Percentiles rank a stretch among this genome's conserved stretches.
Evolutionary conservation across 2,329 filamentous ascomycete species (phyloP).

Genomic region (Fusarium pseudoanthophilum): DNA sequence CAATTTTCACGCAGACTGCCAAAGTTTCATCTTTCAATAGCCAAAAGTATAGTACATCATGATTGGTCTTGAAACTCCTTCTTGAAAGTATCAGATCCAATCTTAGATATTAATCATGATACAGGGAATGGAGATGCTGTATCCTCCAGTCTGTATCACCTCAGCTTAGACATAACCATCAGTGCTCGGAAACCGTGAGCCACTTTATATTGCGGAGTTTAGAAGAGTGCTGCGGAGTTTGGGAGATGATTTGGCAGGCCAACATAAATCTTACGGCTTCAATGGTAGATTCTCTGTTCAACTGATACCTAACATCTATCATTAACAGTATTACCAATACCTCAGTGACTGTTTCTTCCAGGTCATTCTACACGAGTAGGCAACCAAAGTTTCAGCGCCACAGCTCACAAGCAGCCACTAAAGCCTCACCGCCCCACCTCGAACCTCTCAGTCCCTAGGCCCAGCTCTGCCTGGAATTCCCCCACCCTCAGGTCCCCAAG

Average conservation of each 20-base stretch:
- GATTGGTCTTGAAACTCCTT: not conserved
- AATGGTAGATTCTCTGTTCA: not conserved
- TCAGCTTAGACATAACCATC: not conserved
- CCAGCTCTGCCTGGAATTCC: constrained; percentile 19
- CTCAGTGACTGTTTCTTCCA: constrained; percentile 17
- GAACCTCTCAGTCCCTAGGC: not conserved
- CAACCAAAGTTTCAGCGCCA: constrained; percentile 33
- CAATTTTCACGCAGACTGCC: not conserved
- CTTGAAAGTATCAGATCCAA: not conserved
- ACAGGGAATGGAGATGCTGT: not conserved
- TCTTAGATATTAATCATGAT: not conserved
- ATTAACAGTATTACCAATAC: not conserved
- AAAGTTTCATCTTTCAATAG: not conserved
- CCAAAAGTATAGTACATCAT: not conserved
- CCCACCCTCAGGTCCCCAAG: constrained; percentile 33
- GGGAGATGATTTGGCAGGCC: not conserved
- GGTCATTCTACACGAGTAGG: constrained; percentile 15
- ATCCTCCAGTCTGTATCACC: not conserved
- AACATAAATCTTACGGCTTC: not conserved
- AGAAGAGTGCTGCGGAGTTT: constrained; percentile 28
- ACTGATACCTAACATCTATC: not conserved
- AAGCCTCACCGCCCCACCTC: constrained; percentile 43
- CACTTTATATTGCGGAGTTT: constrained; percentile 30
- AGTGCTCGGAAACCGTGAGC: not conserved
- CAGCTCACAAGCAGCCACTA: constrained; percentile 31